Percentiles rank a stretch among this genome's conserved stretches.
Evolutionary conservation across 1,284 basidiomycete species (phyloP).

Genomic region (Gymnopus androsaceus): DNA sequence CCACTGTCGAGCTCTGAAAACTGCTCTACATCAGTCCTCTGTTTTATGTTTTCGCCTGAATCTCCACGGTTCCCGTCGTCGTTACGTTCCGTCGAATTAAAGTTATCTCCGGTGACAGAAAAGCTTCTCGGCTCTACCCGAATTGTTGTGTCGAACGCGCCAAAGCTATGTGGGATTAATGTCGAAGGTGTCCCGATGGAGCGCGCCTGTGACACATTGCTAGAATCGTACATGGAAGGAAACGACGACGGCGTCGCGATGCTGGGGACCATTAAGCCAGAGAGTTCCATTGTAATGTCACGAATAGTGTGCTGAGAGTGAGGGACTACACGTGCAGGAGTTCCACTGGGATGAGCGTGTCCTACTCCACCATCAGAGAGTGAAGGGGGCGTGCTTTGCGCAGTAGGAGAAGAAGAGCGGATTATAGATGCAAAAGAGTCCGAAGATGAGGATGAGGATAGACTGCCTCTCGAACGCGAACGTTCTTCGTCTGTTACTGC

Average conservation of each 20-base stretch:
- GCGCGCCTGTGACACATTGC: background rate
- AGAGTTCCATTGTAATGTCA: constrained; percentile 65
- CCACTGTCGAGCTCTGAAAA: background rate
- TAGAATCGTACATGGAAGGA: background rate
- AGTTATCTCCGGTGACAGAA: background rate
- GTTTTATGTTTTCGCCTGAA: background rate
- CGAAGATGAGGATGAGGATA: background rate
- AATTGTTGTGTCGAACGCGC: constrained; percentile 7
- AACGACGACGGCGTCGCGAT: background rate
- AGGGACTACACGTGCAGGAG: constrained; percentile 25
- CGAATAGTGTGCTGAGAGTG: constrained; percentile 66
- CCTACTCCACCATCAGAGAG: background rate
- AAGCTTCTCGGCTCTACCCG: constrained; percentile 6
- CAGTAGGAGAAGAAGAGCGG: background rate
- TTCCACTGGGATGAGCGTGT: background rate
- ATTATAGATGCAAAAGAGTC: background rate
- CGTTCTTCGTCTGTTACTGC: background rate
- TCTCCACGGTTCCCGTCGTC: background rate
- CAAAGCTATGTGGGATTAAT: background rate
- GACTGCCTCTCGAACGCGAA: background rate
- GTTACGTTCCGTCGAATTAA: background rate
- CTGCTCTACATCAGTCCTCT: background rate
- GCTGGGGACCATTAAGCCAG: constrained; percentile 47
- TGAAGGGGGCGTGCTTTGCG: background rate
- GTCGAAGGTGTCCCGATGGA: background rate